A percentile compares a stretch with the other conserved stretches of the same genome.
phyloP scores from a whole-genome alignment of 2,329 filamentous ascomycete species.

The Diplodia corticola region DNA sequence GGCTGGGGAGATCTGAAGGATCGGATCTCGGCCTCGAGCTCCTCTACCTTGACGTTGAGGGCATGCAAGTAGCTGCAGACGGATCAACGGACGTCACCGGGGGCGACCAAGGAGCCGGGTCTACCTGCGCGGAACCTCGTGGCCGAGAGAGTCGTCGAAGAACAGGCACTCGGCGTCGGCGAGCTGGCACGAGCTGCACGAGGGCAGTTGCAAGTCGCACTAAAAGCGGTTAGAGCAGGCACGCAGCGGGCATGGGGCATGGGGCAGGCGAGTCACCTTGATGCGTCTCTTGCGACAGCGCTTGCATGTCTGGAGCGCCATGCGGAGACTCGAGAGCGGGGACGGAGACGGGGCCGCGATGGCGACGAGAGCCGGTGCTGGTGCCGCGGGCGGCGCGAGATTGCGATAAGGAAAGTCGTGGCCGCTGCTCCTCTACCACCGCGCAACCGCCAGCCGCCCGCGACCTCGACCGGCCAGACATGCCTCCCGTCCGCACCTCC shows the following conservation, averaged over 20 bases:
- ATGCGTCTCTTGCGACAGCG: conserved; percentile 21
- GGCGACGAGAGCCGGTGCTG: neutral
- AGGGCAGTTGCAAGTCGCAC: conserved; percentile 19
- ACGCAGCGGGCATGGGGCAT: neutral
- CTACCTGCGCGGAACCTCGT: conserved; percentile 19
- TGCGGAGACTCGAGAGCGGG: too few relatives aligned
- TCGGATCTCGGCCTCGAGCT: conserved; percentile 16
- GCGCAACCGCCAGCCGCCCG: neutral
- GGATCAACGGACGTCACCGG: neutral
- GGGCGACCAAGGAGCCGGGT: neutral
- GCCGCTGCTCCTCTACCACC: neutral
- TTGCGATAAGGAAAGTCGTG: neutral
- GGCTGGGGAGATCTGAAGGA: neutral
- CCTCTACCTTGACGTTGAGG: conserved; percentile 13
- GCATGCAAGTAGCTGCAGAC: conserved; percentile 18
- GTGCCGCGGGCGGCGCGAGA: neutral
- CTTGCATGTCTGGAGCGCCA: conserved; percentile 23
- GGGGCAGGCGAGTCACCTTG: conserved; percentile 9
- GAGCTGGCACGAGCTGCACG: conserved; percentile 17
- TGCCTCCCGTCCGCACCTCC: conserved; percentile 14
- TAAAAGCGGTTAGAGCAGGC: neutral
- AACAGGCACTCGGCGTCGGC: conserved; percentile 19
- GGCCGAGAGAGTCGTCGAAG: conserved; percentile 13
- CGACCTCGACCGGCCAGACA: neutral
- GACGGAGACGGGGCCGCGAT: neutral